Percentiles rank a stretch among this genome's conserved stretches.
Conservation (phyloP, 106 monocot genomes). For the Ottelia alismoides region DNA sequence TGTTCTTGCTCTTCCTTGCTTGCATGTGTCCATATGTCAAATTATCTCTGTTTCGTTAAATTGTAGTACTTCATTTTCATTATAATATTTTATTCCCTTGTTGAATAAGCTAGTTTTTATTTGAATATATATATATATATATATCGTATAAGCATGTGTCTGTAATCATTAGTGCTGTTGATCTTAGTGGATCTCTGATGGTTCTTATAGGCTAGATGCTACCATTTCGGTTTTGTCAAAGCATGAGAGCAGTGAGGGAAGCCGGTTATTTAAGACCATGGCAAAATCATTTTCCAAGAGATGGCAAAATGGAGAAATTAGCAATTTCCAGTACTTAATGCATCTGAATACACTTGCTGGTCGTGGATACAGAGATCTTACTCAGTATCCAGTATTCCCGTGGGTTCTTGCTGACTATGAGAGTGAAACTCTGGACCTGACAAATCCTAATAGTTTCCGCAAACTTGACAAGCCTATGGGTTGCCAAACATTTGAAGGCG, state of each 20-base stretch:
- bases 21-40: too few species aligned
- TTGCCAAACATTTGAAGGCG: slow-evolving; percentile 87
- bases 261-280: slow-evolving; percentile 75
- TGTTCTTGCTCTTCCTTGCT: too few species aligned
- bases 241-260: slow-evolving; percentile 78
- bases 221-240: slow-evolving; percentile 87
- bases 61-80: too few species aligned
- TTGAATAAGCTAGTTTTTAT: too few species aligned
- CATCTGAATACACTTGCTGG: slow-evolving; percentile 98
- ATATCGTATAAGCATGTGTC: too few species aligned
- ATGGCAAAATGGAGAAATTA: slow-evolving; percentile 99
- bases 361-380: slow-evolving; percentile 97
- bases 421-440: slow-evolving; percentile 68
- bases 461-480: slow-evolving; percentile 98
- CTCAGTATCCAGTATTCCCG: slow-evolving; percentile 99
- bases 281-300: slow-evolving; percentile 94
- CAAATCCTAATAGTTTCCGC: slow-evolving; percentile 64
- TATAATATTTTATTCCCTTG: too few species aligned
- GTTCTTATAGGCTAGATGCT: slow-evolving; percentile 63
- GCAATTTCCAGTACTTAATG: slow-evolving; percentile 98
- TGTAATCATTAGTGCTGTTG: too few species aligned
- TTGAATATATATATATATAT: too few species aligned
- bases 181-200: background rate
- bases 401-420: slow-evolving; percentile 99
- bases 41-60: too few species aligned